Conservation (phyloP, 2,329 filamentous ascomycete genomes). For the Penicillium sp. region DNA sequence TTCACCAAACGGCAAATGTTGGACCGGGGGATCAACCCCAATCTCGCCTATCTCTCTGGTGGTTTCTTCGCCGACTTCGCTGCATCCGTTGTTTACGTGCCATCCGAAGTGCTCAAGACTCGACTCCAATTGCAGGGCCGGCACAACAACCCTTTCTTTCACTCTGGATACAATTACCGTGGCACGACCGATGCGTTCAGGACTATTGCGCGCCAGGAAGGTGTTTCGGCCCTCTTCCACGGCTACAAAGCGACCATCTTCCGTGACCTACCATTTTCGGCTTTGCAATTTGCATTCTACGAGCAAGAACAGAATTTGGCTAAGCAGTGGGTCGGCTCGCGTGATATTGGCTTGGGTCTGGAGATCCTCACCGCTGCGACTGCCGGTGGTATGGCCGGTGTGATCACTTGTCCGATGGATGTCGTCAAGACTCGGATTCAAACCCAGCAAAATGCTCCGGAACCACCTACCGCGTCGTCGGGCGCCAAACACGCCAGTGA, state of each 20-base stretch:
- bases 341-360: slow-evolving; percentile 76
- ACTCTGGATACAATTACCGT: slow-evolving; percentile 93
- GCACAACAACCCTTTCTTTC: slow-evolving; percentile 89
- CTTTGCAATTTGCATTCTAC: slow-evolving; percentile 96
- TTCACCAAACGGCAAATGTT: slow-evolving; percentile 87
- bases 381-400: slow-evolving; percentile 86
- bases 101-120: slow-evolving; percentile 97
- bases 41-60: slow-evolving; percentile 77
- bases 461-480: slow-evolving; percentile 24
- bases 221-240: slow-evolving; percentile 78
- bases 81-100: slow-evolving; percentile 89
- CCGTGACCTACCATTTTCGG: slow-evolving; percentile 91
- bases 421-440: slow-evolving; percentile 96
- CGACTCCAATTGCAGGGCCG: slow-evolving; percentile 89
- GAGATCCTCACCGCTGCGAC: slow-evolving; percentile 85
- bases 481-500: slow-evolving; percentile 26
- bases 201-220: slow-evolving; percentile 79
- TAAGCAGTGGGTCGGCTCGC: slow-evolving; percentile 67
- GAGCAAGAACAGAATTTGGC: slow-evolving; percentile 86
- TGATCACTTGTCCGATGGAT: slow-evolving; percentile 91
- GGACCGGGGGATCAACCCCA: slow-evolving; percentile 73
- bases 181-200: slow-evolving; percentile 75
- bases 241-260: slow-evolving; percentile 96
- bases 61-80: slow-evolving; percentile 91
- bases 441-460: slow-evolving; percentile 66